A percentile compares a stretch with the other conserved stretches of the same genome.
Conservation (phyloP, 2,329 filamentous ascomycete species). For the Colletotrichum tamarilloi region DNA sequence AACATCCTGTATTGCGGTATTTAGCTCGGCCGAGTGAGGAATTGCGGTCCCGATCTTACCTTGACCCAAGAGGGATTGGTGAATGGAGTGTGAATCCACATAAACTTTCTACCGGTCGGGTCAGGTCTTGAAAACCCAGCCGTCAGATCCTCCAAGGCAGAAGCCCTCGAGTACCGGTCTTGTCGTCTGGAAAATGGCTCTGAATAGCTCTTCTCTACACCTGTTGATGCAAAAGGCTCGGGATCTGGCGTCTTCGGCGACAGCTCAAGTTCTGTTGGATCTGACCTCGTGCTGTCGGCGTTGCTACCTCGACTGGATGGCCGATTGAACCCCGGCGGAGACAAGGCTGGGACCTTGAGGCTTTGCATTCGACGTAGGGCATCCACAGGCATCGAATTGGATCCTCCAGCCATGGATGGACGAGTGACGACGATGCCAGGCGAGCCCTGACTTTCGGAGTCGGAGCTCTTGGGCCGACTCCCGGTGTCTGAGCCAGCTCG, state of each 20-base stretch:
- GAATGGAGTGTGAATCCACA: constrained; percentile 68
- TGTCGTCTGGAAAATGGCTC: constrained; percentile 15
- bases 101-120: constrained; percentile 57
- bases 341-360: constrained; percentile 46
- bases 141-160: constrained; percentile 44
- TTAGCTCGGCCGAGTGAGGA: background rate
- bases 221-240: background rate
- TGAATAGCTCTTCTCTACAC: background rate
- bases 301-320: constrained; percentile 44
- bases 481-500: constrained; percentile 7
- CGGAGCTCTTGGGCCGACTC: constrained; percentile 28
- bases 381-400: constrained; percentile 14
- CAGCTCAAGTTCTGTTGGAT: constrained; percentile 42
- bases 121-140: constrained; percentile 55
- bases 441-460: constrained; percentile 37
- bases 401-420: constrained; percentile 40
- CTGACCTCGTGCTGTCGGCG: constrained; percentile 43
- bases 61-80: constrained; percentile 70
- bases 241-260: constrained; percentile 38
- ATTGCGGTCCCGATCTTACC: constrained; percentile 46
- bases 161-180: constrained; percentile 2
- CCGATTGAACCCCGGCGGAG: constrained; percentile 42
- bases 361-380: constrained; percentile 38
- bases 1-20: background rate
- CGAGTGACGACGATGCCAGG: constrained; percentile 52